Percentiles rank a stretch among this genome's conserved stretches.
Conservation (phyloP, 345 rosid genomes). For the Psidium friedrichsthalianum region DNA sequence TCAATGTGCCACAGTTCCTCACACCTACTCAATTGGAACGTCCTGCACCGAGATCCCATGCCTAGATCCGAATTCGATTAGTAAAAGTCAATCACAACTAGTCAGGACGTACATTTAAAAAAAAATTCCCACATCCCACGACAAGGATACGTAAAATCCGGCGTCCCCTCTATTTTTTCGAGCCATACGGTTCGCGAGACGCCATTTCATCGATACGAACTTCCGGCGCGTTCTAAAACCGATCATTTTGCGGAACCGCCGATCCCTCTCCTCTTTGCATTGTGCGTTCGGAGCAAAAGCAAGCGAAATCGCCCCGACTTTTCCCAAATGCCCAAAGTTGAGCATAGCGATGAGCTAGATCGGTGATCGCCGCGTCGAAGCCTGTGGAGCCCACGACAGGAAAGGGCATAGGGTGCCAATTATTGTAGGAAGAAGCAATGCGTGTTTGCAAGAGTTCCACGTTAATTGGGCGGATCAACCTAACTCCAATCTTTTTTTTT, state of each 20-base stretch:
- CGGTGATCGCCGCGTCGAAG: fast-evolving
- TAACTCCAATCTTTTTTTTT: not conserved
- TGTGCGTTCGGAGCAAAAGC: too few relatives aligned
- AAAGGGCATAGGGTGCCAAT: not conserved
- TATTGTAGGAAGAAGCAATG: not conserved
- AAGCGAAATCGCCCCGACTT: not conserved
- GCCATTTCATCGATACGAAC: not conserved
- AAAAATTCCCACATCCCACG: not conserved
- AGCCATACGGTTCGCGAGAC: too few relatives aligned
- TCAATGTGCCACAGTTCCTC: not conserved
- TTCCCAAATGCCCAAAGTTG: not conserved
- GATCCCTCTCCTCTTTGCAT: too few relatives aligned
- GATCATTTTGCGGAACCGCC: not conserved
- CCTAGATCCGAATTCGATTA: not conserved
- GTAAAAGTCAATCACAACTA: not conserved
- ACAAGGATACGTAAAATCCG: fast-evolving
- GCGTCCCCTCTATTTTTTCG: fast-evolving
- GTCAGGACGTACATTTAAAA: fast-evolving
- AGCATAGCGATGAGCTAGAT: not conserved
- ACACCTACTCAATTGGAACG: not conserved
- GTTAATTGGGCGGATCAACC: not conserved
- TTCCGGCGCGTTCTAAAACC: not conserved
- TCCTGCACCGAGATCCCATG: not conserved
- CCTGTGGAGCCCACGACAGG: not conserved
- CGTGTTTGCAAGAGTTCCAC: not conserved